A percentile compares a stretch with the other conserved stretches of the same genome.
Conservation (phyloP, 441 rosid species). For the Francoa sonchifolia region DNA sequence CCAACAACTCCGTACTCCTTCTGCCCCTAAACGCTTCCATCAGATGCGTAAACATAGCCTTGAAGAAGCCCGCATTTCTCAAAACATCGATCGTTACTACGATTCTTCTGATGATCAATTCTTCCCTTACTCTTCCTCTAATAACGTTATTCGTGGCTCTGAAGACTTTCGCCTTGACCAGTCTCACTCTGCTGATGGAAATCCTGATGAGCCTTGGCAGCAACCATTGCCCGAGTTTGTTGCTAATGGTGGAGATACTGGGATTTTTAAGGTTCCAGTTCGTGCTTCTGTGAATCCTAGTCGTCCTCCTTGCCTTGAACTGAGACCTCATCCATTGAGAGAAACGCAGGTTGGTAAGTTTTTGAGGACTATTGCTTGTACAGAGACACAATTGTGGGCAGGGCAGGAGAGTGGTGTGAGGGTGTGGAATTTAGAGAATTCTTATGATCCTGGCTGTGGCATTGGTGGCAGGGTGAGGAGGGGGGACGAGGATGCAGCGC, state of each 20-base stretch:
- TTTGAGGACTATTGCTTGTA: conserved; percentile 79
- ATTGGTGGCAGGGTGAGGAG: conserved; percentile 55
- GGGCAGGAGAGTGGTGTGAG: conserved; percentile 89
- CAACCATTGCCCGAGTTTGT: conserved; percentile 54
- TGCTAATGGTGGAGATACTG: conserved; percentile 43
- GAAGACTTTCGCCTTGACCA: conserved; percentile 20
- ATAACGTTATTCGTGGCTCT: conserved; percentile 7
- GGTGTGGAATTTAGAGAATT: conserved; percentile 61
- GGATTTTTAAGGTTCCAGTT: conserved; percentile 59
- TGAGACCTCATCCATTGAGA: conserved; percentile 85
- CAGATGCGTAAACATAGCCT: conserved; percentile 66
- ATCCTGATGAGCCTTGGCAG: conserved; percentile 19
- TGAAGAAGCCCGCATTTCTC: conserved; percentile 37
- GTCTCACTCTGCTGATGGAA: conserved; percentile 16
- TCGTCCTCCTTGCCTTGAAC: conserved; percentile 74
- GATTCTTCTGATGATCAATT: conserved; percentile 48
- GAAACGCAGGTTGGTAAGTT: conserved; percentile 94
- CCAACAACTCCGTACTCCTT: conserved; percentile 52
- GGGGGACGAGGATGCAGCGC: conserved; percentile 96
- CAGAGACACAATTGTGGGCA: conserved; percentile 81
- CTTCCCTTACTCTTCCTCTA: conserved; percentile 25
- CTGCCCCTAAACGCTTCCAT: conserved; percentile 22
- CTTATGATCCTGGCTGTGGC: conserved; percentile 60
- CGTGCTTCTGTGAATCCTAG: conserved; percentile 71
- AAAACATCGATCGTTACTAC: conserved; percentile 15